These are phyloP conservation scores for Penicillium sp. DNA, from an alignment of 2,329 filamentous ascomycete species.

Conservation along the genomic window DNA sequence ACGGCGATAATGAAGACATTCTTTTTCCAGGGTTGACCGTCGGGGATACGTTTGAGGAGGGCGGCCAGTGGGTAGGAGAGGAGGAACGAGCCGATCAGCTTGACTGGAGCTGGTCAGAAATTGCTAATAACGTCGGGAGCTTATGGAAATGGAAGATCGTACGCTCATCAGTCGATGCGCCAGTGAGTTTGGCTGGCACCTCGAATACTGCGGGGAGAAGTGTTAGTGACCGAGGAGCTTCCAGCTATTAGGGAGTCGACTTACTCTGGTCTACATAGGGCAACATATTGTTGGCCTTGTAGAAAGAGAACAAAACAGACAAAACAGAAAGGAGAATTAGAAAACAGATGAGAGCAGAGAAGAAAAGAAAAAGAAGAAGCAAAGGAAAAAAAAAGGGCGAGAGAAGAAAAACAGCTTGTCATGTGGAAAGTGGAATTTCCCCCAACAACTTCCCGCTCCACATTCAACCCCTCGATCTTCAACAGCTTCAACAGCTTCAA, in stretches of 20 bases:
- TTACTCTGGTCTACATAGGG: constrained; percentile 56
- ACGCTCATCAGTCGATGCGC: constrained; percentile 59
- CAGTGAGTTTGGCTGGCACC: constrained; percentile 49
- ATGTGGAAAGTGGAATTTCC: constrained; percentile 9
- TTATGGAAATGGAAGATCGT: constrained; percentile 15
- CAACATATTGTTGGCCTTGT: constrained; percentile 49
- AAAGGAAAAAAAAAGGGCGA: too few species aligned
- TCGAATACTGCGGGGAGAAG: constrained; percentile 47
- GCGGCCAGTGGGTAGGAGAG: constrained; percentile 86
- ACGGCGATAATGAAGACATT: constrained; percentile 76
- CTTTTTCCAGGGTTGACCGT: constrained; percentile 71
- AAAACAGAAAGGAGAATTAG: constrained; percentile 3
- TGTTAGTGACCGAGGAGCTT: constrained; percentile 13
- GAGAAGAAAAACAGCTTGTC: constrained; percentile 7
- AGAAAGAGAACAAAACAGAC: constrained; percentile 4
- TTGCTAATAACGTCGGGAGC: background rate
- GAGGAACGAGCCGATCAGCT: constrained; percentile 82
- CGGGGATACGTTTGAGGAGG: constrained; percentile 79
- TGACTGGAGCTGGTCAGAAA: constrained; percentile 53
- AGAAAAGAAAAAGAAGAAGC: background rate
- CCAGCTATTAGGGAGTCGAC: constrained; percentile 6
- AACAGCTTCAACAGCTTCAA: background rate
- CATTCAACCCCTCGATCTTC: constrained; percentile 6
- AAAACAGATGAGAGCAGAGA: constrained; percentile 1
- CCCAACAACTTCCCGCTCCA: constrained; percentile 9